Evolutionary conservation across 139 green algal species (phyloP).

Genomic region (Tetratostichococcus sp.): DNA sequence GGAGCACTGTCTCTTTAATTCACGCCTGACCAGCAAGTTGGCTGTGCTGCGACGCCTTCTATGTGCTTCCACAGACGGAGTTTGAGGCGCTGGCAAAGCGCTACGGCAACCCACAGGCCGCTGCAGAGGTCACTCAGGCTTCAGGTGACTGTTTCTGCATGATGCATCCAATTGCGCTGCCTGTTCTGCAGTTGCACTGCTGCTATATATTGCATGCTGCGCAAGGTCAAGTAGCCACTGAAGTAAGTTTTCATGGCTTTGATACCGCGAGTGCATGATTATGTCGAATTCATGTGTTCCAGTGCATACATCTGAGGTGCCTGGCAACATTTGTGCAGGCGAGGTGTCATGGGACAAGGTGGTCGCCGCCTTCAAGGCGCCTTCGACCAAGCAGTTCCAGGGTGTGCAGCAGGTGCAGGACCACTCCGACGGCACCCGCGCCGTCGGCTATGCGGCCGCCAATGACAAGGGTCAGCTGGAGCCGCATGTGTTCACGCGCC

Average conservation of each 20-base stretch:
- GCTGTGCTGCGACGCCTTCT: no score
- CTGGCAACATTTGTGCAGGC: conserved; percentile 2
- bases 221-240: no score
- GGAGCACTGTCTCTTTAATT: no score
- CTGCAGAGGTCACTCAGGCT: background rate
- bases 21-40: no score
- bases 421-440: conserved; percentile 32
- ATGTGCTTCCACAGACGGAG: conserved; percentile 10
- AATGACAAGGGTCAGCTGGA: conserved; percentile 44
- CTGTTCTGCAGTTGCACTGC: no score
- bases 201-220: no score
- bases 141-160: background rate
- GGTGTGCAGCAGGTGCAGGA: conserved; percentile 12
- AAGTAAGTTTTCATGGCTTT: no score
- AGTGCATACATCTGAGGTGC: no score
- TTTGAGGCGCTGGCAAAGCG: background rate
- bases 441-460: conserved; percentile 53
- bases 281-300: no score
- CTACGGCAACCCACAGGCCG: background rate
- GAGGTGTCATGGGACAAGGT: conserved; percentile 21
- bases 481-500: conserved; percentile 52
- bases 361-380: conserved; percentile 27
- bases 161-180: no score
- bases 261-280: no score
- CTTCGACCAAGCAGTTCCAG: background rate